Conservation (phyloP, 306 rosid species). For the Astragalus glycyphyllos region DNA sequence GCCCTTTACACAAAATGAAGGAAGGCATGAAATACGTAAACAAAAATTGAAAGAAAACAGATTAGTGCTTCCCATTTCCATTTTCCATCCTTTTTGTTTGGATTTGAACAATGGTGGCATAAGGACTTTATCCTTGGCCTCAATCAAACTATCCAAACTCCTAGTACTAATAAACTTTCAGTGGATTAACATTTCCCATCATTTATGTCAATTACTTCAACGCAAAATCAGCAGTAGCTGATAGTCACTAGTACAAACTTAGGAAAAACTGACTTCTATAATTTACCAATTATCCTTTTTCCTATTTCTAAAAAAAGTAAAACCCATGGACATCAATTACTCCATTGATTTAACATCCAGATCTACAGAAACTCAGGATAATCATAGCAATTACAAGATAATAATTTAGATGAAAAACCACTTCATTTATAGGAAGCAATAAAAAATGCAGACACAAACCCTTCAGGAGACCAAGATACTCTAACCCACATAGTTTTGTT, state of each 20-base stretch:
- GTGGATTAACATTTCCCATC: constrained; percentile 5
- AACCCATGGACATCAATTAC: not conserved
- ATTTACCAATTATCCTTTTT: not conserved
- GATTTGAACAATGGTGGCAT: not conserved
- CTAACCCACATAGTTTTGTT: not conserved
- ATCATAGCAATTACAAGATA: not conserved
- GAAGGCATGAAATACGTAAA: not conserved
- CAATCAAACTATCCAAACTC: not conserved
- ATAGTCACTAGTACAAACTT: not conserved
- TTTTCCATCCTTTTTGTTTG: not conserved
- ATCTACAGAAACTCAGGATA: not conserved
- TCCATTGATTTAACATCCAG: not conserved
- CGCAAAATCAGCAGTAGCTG: not conserved
- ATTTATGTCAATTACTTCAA: constrained; percentile 4
- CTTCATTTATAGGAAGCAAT: not conserved
- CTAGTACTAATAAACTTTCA: not conserved
- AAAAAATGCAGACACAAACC: not conserved
- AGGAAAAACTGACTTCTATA: not conserved
- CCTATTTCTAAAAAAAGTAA: not conserved
- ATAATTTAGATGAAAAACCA: not conserved
- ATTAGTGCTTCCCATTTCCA: constrained; percentile 12
- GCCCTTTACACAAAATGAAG: constrained; percentile 4
- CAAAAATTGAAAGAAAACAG: constrained; percentile 1
- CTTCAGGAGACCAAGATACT: constrained; percentile 13
- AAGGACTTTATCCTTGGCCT: not conserved